Evolutionary conservation across 805 yeast genomes (phyloP), one percentile per base, ranked within the genome.

Genomic region (Cyberlindnera misumaiensis): DNA sequence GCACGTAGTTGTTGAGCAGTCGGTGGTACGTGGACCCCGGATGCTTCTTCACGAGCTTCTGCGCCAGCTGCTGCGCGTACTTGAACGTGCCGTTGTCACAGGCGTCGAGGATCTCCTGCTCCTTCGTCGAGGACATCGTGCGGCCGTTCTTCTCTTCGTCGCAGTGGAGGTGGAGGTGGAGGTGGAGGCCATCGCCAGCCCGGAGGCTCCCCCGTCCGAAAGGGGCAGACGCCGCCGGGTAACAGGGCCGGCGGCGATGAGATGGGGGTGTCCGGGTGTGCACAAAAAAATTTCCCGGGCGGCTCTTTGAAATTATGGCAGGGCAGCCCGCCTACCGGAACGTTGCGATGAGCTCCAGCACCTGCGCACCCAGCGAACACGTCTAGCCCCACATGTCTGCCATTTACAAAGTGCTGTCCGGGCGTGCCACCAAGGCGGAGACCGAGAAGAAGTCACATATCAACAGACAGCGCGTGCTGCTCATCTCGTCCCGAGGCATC

Each of bases 401-500:
- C 11, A 72, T 83, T 29, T 80, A 74, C 64, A 83, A 81, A 52
- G 83, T 86, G 3, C 62, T 84, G 34, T 68, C 80, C 16, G 67
- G 68, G 4, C 74, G 73, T 22, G 50, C 56, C 12, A 58, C 55
- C 45, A 63, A 59, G 40, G 51, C 55, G 14, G 52, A 50, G 8
- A 51, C 45, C 35, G 65, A 65, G 42, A 69, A 71, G 41, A 67
- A 72, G 50, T 70, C 73, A 46, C 83, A 77, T 59, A 75, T 76
- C 62, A 90, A 90, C 64, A 82, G 84, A 61, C 97, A 90, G 63
- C 73, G 96, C 53, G 86, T 89, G 29, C 68, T 93, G 43, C 72
- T 93, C 42, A 83, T 90, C 53, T 83, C 97, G 4, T 88, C 97
- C 30, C 77, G 98, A 61, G 98, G 98, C 49, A 84, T 90, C 41